phyloP scores from a whole-genome alignment of 305 asterid genomes.

The Solanum hybrid region DNA sequence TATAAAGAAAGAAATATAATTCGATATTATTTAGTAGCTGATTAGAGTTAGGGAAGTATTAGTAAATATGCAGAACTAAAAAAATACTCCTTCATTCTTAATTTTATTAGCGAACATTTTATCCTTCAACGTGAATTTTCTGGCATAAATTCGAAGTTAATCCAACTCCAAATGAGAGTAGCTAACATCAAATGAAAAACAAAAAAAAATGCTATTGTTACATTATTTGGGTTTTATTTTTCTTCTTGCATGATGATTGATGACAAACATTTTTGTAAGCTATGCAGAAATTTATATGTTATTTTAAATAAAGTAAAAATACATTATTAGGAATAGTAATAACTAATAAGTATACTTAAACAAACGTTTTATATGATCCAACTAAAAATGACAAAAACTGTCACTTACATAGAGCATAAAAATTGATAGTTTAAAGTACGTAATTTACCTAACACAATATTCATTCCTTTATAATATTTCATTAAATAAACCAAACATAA shows the following conservation, averaged over 20 bases:
- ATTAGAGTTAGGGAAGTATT: not conserved
- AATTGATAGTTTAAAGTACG: not conserved
- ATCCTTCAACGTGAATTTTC: no score
- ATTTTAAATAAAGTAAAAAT: not conserved
- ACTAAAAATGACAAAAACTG: not conserved
- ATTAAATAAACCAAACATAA: not conserved
- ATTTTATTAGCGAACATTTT: not conserved
- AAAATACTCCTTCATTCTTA: no score
- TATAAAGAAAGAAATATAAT: not conserved
- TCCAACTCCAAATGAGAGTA: not conserved
- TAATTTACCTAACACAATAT: not conserved
- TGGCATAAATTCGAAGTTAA: not conserved
- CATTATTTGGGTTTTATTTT: not conserved
- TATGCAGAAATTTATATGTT: not conserved
- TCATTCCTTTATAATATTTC: not conserved
- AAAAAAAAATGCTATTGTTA: not conserved
- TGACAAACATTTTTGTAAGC: not conserved
- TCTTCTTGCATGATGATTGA: not conserved
- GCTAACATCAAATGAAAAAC: not conserved
- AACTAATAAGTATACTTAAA: not conserved
- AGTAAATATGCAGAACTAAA: not conserved
- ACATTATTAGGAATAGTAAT: not conserved
- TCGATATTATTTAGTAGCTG: fast-evolving
- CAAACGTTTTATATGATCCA: not conserved
- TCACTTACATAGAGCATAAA: not conserved